Evolutionary conservation across 2,329 filamentous ascomycete genomes (phyloP).

Genomic region (Claviceps fusiformis): DNA sequence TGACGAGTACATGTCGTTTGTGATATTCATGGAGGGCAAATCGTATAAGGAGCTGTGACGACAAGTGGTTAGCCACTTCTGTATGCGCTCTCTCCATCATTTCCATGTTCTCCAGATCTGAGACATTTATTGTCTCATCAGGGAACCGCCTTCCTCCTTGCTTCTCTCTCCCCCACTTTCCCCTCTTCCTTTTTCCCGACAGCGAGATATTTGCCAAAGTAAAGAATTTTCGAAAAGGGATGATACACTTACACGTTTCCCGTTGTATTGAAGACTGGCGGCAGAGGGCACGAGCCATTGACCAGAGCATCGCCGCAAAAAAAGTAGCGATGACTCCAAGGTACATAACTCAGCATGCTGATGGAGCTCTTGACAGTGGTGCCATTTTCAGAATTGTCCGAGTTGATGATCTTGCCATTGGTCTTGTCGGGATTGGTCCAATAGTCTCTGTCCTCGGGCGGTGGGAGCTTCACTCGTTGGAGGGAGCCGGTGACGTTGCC

Average conservation of each 20-base stretch:
- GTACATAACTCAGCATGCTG: constrained; percentile 64
- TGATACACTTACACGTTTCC: constrained; percentile 5
- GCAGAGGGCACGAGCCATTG: constrained; percentile 60
- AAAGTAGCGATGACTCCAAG: constrained; percentile 38
- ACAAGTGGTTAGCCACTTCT: neutral
- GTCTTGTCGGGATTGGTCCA: constrained; percentile 50
- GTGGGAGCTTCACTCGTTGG: constrained; percentile 42
- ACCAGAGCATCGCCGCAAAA: constrained; percentile 53
- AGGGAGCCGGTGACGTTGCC: constrained; percentile 78
- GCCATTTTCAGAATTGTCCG: constrained; percentile 45
- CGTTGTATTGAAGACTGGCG: constrained; percentile 49
- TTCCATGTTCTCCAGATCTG: neutral
- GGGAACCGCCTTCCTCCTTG: neutral
- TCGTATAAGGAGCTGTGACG: constrained; percentile 12
- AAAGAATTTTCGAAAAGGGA: neutral
- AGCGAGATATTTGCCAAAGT: neutral
- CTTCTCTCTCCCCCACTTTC: neutral
- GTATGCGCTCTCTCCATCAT: neutral
- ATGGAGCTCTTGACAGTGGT: constrained; percentile 63
- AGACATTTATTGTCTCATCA: neutral
- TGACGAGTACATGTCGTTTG: constrained; percentile 61
- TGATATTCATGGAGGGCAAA: constrained; percentile 61
- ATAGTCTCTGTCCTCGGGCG: constrained; percentile 37
- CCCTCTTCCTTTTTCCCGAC: neutral
- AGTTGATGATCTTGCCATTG: constrained; percentile 63